Conservation (phyloP, 495 filamentous ascomycete genomes). For the Penicillium canescens region DNA sequence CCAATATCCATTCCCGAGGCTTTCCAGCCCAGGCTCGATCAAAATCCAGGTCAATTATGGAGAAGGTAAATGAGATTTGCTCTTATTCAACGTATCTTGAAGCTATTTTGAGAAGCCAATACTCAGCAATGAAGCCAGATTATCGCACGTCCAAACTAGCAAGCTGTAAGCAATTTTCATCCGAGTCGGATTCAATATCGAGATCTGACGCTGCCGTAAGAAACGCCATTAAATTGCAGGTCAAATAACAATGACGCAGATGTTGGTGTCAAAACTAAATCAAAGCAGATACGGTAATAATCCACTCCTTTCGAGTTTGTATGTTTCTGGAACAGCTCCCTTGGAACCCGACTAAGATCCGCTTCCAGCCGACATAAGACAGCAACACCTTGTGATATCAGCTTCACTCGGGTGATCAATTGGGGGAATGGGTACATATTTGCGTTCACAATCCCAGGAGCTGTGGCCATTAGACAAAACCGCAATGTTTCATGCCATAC, state of each 20-base stretch:
- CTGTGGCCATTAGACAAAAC: neutral
- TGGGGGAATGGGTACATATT: neutral
- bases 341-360: conserved; percentile 26
- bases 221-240: conserved; percentile 26
- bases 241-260: conserved; percentile 30
- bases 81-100: no score
- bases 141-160: no score
- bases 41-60: no score
- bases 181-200: conserved; percentile 8
- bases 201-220: conserved; percentile 19
- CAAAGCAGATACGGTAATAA: conserved; percentile 18
- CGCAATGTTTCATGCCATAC: neutral
- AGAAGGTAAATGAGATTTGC: no score
- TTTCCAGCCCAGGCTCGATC: no score
- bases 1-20: neutral
- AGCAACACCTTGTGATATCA: conserved; percentile 6
- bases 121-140: neutral
- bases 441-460: neutral
- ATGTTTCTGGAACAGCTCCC: conserved; percentile 17
- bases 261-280: conserved; percentile 22
- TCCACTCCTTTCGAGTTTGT: conserved; percentile 18
- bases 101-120: neutral
- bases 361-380: conserved; percentile 19
- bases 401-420: neutral
- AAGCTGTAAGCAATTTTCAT: neutral